A percentile compares a stretch with the other conserved stretches of the same genome.
phyloP scores from a whole-genome alignment of 2,329 filamentous ascomycete species.

The Apiospora pterosperma region DNA sequence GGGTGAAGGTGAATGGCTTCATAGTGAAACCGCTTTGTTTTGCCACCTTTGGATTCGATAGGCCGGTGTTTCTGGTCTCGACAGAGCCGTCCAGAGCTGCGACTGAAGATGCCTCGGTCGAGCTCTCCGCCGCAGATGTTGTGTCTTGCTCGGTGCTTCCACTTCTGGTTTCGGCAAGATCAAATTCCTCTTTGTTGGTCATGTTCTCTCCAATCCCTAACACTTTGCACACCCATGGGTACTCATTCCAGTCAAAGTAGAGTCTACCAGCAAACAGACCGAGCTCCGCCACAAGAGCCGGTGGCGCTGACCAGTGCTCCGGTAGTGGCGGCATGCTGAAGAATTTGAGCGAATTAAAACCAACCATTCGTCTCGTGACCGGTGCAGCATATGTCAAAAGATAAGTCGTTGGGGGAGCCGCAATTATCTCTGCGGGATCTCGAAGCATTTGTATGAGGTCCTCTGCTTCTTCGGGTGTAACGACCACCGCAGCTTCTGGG shows the following conservation, averaged over 20 bases:
- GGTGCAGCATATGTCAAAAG: conserved; percentile 59
- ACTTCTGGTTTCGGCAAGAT: conserved; percentile 13
- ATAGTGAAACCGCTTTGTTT: conserved; percentile 17
- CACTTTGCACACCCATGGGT: conserved; percentile 27
- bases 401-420: conserved; percentile 31
- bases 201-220: conserved; percentile 25
- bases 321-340: conserved; percentile 49
- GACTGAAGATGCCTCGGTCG: conserved; percentile 1
- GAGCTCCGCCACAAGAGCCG: conserved; percentile 54
- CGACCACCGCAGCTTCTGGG: conserved; percentile 46
- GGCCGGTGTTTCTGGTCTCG: background rate
- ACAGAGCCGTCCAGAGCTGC: background rate
- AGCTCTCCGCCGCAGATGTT: background rate
- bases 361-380: conserved; percentile 55
- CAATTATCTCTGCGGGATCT: background rate
- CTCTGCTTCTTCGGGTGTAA: conserved; percentile 63
- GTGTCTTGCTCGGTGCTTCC: conserved; percentile 7
- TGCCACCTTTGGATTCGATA: too few relatives aligned
- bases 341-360: conserved; percentile 53
- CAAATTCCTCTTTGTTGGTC: conserved; percentile 8
- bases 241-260: conserved; percentile 54
- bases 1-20: conserved; percentile 43
- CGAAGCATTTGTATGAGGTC: conserved; percentile 44
- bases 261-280: conserved; percentile 59
- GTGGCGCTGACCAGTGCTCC: conserved; percentile 35